Evolutionary conservation across 2,329 filamentous ascomycete species (phyloP).

Genomic region (Hirsutella minnesotensis): DNA sequence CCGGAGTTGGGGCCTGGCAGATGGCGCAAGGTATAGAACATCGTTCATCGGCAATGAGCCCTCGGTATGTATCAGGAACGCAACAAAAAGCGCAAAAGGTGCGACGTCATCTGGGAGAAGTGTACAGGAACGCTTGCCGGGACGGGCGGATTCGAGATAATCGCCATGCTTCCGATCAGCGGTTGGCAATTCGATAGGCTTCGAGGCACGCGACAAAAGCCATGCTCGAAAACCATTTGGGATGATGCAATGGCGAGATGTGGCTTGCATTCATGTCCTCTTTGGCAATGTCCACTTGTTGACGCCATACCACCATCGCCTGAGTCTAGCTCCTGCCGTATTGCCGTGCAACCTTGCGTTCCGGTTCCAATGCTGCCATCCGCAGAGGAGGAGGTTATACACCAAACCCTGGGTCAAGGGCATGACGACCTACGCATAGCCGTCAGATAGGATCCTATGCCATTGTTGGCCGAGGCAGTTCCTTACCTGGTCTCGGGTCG

Average conservation of each 20-base stretch:
- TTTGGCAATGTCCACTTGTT: constrained; percentile 81
- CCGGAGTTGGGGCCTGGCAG: constrained; percentile 3
- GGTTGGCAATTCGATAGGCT: too few species aligned
- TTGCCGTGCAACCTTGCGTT: constrained; percentile 66
- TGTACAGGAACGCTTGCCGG: too few species aligned
- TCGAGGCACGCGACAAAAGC: too few species aligned
- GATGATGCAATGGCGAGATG: not conserved
- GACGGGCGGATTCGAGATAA: too few species aligned
- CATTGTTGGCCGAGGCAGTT: not conserved
- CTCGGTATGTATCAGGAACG: not conserved
- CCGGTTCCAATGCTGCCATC: constrained; percentile 85
- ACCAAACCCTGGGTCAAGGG: constrained; percentile 77
- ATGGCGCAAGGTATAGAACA: constrained; percentile 2
- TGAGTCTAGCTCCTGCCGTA: constrained; percentile 61
- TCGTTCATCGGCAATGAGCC: not conserved
- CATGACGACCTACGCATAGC: constrained; percentile 60
- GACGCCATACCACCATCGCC: constrained; percentile 90
- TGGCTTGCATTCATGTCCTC: constrained; percentile 9
- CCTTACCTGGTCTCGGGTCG: constrained; percentile 71
- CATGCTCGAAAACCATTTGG: not conserved
- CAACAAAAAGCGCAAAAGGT: not conserved
- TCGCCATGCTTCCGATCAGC: too few species aligned
- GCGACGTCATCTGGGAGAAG: not conserved
- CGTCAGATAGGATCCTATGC: not conserved
- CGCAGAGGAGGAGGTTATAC: constrained; percentile 76